Evolutionary conservation across 2,329 filamentous ascomycete genomes (phyloP), one percentile per base, ranked within the genome.

Genomic region (Daldinia sp.): DNA sequence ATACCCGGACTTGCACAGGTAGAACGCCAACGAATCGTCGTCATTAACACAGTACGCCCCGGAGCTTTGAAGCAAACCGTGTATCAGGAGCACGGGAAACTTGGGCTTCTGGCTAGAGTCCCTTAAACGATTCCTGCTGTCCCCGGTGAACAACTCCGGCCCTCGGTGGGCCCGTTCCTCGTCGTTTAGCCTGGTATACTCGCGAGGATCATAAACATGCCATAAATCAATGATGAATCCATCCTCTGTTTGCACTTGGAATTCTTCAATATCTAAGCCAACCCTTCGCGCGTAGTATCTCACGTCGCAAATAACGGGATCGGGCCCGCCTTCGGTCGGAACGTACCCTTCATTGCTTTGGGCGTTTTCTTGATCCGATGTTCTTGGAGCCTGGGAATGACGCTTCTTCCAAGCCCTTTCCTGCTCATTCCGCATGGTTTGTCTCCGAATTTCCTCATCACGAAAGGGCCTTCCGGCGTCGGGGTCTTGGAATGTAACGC

Each of bases 21-120:
- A 96, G 77, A 97, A 97, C 0, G 94, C 94, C 6, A 97, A 83
- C 23, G 91, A 94, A 68, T 93, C 88, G 65, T 97, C 93, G 71
- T 97, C 94, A 74, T 94, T 96, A 67, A 89, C 89, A 76, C 93
- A 97, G 74, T 93, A 97, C 0, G 94, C 91, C 3, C 94, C 94
- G 0, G 92, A 87, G 54, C 90, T 94, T 78, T 98, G 94, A 5
- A 98, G 80, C 2, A 97, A 83, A 0, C 94, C 94, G 70, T 96
- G 94, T 61, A 98, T 90, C 70, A 98, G 82, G 1, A 97, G 82
- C 0, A 97, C 87, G 0, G 94, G 94, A 64, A 95, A 97, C 71
- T 88, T 91, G 58, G 82, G 85, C 58, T 83, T 82, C 35, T 78
- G 77, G 4, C 69, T 71, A 1, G 74, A 64, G 23, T 79, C 72